Percentiles rank a stretch among this genome's conserved stretches.
Conservation (phyloP, 148 eudicot genomes). For the Limonium bicolor region DNA sequence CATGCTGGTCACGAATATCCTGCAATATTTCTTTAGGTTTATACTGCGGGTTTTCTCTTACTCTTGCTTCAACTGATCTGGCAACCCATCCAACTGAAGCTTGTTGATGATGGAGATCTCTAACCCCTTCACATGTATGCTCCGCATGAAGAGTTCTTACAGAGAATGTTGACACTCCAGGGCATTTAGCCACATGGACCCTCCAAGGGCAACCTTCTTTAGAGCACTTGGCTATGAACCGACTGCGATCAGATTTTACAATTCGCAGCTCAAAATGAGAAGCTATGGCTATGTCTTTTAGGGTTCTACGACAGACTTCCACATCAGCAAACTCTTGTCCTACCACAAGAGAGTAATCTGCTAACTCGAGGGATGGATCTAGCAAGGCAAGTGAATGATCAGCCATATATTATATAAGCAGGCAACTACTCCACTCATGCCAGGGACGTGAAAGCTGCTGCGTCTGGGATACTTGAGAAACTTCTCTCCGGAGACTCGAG, state of each 20-base stretch:
- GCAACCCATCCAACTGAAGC: conserved; percentile 83
- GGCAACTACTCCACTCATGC: too few species aligned
- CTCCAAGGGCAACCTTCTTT: conserved; percentile 79
- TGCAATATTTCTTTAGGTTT: conserved; percentile 76
- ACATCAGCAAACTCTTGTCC: conserved; percentile 73
- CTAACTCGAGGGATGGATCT: conserved; percentile 21
- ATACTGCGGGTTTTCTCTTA: conserved; percentile 57
- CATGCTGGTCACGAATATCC: conserved; percentile 60
- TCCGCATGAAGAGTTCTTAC: conserved; percentile 47
- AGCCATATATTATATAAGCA: too few species aligned
- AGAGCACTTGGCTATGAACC: conserved; percentile 69
- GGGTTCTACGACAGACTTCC: conserved; percentile 47
- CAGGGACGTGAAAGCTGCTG: too few species aligned
- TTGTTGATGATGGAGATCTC: conserved; percentile 73
- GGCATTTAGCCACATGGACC: conserved; percentile 67
- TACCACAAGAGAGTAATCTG: conserved; percentile 34
- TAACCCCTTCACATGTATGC: conserved; percentile 52
- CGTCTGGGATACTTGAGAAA: too few species aligned
- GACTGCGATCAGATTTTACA: conserved; percentile 61
- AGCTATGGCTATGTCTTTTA: conserved; percentile 52
- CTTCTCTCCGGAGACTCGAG: too few species aligned
- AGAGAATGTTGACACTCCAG: conserved; percentile 60
- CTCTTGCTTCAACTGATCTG: conserved; percentile 40
- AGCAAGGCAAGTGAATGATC: conserved; percentile 5
- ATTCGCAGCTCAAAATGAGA: conserved; percentile 66